These are phyloP conservation scores for Fomitopsis palustris DNA, from an alignment of 1,284 basidiomycete species.

Conservation along the genomic window DNA sequence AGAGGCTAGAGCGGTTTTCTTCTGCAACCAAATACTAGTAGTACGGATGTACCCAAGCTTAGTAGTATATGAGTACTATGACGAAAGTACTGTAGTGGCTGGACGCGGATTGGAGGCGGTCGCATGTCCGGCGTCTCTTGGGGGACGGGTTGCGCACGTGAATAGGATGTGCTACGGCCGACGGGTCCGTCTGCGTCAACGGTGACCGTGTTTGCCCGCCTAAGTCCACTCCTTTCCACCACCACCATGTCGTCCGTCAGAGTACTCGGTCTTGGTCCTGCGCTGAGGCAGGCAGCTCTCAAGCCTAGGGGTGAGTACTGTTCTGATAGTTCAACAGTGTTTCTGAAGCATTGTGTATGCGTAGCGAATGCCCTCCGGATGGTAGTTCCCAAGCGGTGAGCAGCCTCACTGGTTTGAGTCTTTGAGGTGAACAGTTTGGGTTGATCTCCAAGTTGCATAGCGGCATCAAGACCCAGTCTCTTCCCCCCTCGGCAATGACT, in stretches of 20 bases:
- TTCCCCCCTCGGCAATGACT: constrained; percentile 54
- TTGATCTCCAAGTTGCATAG: constrained; percentile 15
- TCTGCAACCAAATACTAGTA: no score
- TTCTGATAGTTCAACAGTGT: constrained; percentile 5
- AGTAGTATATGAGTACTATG: no score
- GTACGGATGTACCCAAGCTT: no score
- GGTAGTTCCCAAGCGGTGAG: constrained; percentile 44
- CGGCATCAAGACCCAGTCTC: constrained; percentile 58
- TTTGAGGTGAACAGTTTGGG: not conserved
- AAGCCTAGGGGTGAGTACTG: constrained; percentile 43
- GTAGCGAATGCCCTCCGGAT: constrained; percentile 39
- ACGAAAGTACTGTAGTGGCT: not conserved
- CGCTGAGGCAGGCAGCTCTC: constrained; percentile 49
- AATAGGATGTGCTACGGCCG: not conserved
- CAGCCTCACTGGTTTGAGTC: not conserved
- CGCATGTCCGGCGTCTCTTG: not conserved
- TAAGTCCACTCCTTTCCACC: constrained; percentile 2
- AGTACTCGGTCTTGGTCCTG: constrained; percentile 49
- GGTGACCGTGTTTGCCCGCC: not conserved
- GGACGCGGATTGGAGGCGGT: no score
- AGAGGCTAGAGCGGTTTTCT: no score
- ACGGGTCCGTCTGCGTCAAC: not conserved
- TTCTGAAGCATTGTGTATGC: constrained; percentile 28
- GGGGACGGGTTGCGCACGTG: not conserved
- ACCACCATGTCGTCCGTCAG: constrained; percentile 45